Evolutionary conservation across 1,139 yeast species (phyloP), one percentile per base, ranked within the genome.

Genomic region (Geotrichum europaeum): DNA sequence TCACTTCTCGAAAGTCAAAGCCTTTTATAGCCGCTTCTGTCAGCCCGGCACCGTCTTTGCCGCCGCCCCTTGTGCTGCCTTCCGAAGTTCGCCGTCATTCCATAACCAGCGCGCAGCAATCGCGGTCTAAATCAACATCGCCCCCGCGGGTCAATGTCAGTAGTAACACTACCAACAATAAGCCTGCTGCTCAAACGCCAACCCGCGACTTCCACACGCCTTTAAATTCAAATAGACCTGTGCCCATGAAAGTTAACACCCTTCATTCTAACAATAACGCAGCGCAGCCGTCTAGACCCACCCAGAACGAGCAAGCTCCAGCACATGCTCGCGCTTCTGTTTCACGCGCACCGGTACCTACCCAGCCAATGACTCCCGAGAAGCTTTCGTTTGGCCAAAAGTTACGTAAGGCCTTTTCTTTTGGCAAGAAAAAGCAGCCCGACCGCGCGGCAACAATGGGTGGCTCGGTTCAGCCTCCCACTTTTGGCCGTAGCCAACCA

Each of bases 71-170:
- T 61, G 69, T 71, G 2, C 63, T 71, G 51, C 74, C 74, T 2
- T 68, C 72, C 25, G 74, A 71, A 53, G 64, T 64, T 15, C 66
- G 74, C 4, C 63, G 72, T 52, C 64, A 62, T 45, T 69, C 72
- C 4, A 58, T 65, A 28, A 64, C 64, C n/a, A 60, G 63, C 32
- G 50, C 59, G 13, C 57, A 51, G 58, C 63, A 64, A 50, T 66
- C 69, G 18, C 53, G 60, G 49, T 63, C 67, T 6, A 51, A 64
- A 7, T 57, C 65, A 18, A 47, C 62, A n/a, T 51, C 60, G 24
- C 59, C 63, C 7, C 18, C 47, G 20, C 20, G 47, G 47, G 18
- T 9, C 10, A 6, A 55, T 59, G 43, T 64, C 60, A 45, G 57
- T 59, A 12, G 20, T 59, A 30, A 49, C 55, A 15, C 28, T 58